A percentile compares a stretch with the other conserved stretches of the same genome.
phyloP scores from a whole-genome alignment of 257 asterid genomes.

The Phtheirospermum japonicum region DNA sequence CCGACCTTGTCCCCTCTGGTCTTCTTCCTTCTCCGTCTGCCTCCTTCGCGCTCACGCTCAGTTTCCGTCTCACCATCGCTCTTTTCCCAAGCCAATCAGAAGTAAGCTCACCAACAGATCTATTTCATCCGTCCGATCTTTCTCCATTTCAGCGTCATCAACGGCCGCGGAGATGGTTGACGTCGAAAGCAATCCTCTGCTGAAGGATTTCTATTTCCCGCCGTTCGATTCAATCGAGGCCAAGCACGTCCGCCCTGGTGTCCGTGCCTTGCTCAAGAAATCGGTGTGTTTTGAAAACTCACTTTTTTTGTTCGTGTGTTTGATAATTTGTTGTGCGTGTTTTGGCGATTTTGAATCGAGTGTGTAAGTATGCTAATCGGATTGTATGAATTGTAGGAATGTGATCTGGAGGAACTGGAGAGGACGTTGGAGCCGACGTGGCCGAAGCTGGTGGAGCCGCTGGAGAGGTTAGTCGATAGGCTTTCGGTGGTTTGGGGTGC shows the following conservation, averaged over 20 bases:
- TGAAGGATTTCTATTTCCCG: slow-evolving; percentile 79
- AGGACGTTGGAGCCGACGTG: slow-evolving; percentile 86
- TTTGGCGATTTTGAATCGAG: slow-evolving; percentile 17
- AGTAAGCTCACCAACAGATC: slow-evolving; percentile 14
- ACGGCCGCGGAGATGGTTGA: slow-evolving; percentile 35
- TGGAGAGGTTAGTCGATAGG: slow-evolving; percentile 74
- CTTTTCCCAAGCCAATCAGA: slow-evolving; percentile 29
- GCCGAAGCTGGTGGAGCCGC: slow-evolving; percentile 95
- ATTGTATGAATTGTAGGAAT: slow-evolving; percentile 45
- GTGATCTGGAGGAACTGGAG: slow-evolving; percentile 77
- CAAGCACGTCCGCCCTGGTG: slow-evolving; percentile 85
- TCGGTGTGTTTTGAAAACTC: slow-evolving; percentile 39
- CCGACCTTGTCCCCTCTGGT: slow-evolving; percentile 70
- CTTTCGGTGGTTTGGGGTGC: slow-evolving; percentile 92
- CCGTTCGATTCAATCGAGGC: slow-evolving; percentile 78
- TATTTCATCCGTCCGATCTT: slow-evolving; percentile 39
- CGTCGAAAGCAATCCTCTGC: slow-evolving; percentile 52
- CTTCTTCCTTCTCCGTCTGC: slow-evolving; percentile 67
- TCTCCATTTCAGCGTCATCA: slow-evolving; percentile 35
- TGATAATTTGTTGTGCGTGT: not conserved
- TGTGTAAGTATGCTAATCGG: slow-evolving; percentile 22
- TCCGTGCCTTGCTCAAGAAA: slow-evolving; percentile 70
- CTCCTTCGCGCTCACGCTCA: slow-evolving; percentile 44
- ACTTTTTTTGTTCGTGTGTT: too few relatives aligned
- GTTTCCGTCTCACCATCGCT: slow-evolving; percentile 10